Evolutionary conservation across 768 basidiomycete species (phyloP), one percentile per base, ranked within the genome.

Genomic region (Termitomyces sp.): DNA sequence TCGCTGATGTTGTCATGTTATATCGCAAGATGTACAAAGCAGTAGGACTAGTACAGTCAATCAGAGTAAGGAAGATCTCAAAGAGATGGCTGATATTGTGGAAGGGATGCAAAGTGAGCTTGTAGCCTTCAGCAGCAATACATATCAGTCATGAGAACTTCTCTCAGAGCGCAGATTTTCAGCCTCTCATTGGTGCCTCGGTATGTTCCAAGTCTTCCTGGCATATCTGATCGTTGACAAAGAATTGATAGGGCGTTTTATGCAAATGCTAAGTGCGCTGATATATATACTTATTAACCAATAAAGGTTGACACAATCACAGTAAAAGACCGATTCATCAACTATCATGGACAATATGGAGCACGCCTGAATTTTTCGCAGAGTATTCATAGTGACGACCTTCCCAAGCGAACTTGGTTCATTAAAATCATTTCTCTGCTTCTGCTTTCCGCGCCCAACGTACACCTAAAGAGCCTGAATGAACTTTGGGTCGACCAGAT

Each of bases 401-500:
- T 14, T 11, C 45, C 17, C 5, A 21, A n/a, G 32, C n/a, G 11
- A 80, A 82, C 45, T 74, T 84, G 4, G 75, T 73, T 0, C 79
- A 82, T 58, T 69, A 84, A 11, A 74, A 57, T 70, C 1, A 34
- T 75, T 7, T 76, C 77, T 1, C 75, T 72, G 0, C 9, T 80
- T 5, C 62, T 82, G 19, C 80, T 84, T 64, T 73, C 69, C 54
- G 66, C 72, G 5, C 83, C 83, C 0, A 66, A 75, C 31, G 64
- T 71, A 17, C 80, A 81, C 31, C 62, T 82, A 14, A 66, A 65
- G 4, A 58, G 66, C 17, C 62, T 85, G 43, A 71, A 78, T 44
- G 73, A 68, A 21, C 69, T 82, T 19, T 85, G 78, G 70, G 74
- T 82, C 0, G 83, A 85, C 54, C 53, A 68, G 3, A 67, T 76